These are phyloP conservation scores for Penicillium waksmanii DNA, from an alignment of 495 filamentous ascomycete species.

Conservation along the genomic window DNA sequence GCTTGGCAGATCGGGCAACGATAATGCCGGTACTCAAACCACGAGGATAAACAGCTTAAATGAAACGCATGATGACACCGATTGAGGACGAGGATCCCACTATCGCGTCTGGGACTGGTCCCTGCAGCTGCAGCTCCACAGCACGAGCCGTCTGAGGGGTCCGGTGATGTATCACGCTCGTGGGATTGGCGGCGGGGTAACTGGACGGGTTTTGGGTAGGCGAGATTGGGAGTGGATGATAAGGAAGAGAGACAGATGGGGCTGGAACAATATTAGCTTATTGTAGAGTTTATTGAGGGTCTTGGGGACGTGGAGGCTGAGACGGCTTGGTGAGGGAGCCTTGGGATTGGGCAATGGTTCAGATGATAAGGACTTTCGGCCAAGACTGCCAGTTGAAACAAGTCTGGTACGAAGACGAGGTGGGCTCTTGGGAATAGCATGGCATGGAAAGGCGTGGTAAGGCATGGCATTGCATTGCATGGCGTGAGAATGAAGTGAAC, in stretches of 20 bases:
- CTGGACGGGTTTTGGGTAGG: slow-evolving; percentile 22
- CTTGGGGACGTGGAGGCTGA: slow-evolving; percentile 2
- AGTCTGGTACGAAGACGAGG: background rate
- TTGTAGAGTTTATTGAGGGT: background rate
- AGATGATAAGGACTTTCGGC: slow-evolving; percentile 1
- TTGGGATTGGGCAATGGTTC: background rate
- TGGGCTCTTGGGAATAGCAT: background rate
- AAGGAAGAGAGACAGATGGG: slow-evolving; percentile 33
- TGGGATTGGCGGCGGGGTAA: slow-evolving; percentile 15
- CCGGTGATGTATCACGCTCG: slow-evolving; percentile 3
- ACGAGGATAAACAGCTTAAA: slow-evolving; percentile 35
- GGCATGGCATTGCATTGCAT: background rate
- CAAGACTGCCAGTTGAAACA: slow-evolving; percentile 1
- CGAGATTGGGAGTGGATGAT: slow-evolving; percentile 31
- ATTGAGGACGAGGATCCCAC: slow-evolving; percentile 31
- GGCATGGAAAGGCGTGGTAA: background rate
- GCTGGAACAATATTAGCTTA: slow-evolving; percentile 15
- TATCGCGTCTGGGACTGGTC: slow-evolving; percentile 5
- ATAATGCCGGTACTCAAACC: slow-evolving; percentile 39
- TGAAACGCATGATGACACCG: slow-evolving; percentile 43
- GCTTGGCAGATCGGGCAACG: slow-evolving; percentile 41
- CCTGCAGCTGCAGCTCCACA: slow-evolving; percentile 3
- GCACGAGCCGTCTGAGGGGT: background rate
- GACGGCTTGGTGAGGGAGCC: background rate
- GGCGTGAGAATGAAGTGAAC: slow-evolving; percentile 1